Evolutionary conservation across 805 yeast genomes (phyloP).

Genomic region (Cyberlindnera veronae): DNA sequence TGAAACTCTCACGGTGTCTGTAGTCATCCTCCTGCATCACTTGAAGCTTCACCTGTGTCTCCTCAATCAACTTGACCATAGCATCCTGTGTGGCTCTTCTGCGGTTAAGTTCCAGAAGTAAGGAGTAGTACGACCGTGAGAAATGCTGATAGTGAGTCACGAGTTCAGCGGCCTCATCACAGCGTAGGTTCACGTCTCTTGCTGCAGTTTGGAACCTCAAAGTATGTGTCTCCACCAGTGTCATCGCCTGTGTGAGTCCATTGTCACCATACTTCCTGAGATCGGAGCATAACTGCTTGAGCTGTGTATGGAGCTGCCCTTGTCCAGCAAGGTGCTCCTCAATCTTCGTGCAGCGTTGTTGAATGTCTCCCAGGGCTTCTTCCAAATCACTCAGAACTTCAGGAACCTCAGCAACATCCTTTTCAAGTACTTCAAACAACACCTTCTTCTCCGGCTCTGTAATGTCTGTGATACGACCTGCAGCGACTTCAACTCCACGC

Average conservation of each 20-base stretch:
- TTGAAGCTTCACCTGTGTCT: slow-evolving; percentile 39
- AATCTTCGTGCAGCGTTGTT: slow-evolving; percentile 19
- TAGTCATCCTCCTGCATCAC: slow-evolving; percentile 42
- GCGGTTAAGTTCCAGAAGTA: slow-evolving; percentile 51
- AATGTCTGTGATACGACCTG: slow-evolving; percentile 30
- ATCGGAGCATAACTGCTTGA: slow-evolving; percentile 20
- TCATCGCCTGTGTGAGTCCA: slow-evolving; percentile 11
- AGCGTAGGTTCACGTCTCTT: slow-evolving; percentile 16
- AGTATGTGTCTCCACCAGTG: slow-evolving; percentile 11
- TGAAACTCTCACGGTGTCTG: slow-evolving; percentile 39
- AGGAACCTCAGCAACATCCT: slow-evolving; percentile 55
- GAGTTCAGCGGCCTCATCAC: slow-evolving; percentile 31
- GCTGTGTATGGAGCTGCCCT: slow-evolving; percentile 16
- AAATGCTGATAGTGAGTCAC: slow-evolving; percentile 50
- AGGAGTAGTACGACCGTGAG: slow-evolving; percentile 46
- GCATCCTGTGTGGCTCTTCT: slow-evolving; percentile 40
- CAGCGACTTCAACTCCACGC: slow-evolving; percentile 37
- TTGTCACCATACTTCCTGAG: slow-evolving; percentile 26
- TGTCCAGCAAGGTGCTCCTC: slow-evolving; percentile 20
- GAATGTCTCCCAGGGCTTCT: slow-evolving; percentile 33
- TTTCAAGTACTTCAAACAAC: slow-evolving; percentile 43
- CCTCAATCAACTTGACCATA: slow-evolving; percentile 38
- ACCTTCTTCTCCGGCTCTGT: slow-evolving; percentile 33
- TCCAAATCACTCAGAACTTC: slow-evolving; percentile 49
- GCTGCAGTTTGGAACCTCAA: slow-evolving; percentile 9